Percentiles rank a stretch among this genome's conserved stretches.
Evolutionary conservation across 179 eudicot species (phyloP).

Genomic region (Sideroxylon spinosum): DNA sequence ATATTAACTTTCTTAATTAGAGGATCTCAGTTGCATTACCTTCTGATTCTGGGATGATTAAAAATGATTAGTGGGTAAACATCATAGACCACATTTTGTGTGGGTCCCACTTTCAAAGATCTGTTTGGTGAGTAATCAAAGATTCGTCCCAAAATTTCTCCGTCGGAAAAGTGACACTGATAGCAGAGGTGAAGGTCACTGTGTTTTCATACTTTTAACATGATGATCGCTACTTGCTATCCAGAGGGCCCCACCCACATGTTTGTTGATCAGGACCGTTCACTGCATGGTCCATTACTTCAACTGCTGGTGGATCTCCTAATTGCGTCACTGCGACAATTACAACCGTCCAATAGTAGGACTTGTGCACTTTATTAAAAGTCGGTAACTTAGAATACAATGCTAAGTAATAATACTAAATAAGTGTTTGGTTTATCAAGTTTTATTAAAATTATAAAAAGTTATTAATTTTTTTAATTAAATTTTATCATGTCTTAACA

Average conservation of each 20-base stretch:
- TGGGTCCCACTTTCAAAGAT: conserved; percentile 14
- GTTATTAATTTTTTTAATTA: too few relatives aligned
- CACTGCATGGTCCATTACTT: conserved; percentile 29
- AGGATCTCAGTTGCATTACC: conserved; percentile 13
- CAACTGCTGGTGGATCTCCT: conserved; percentile 26
- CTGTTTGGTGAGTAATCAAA: conserved; percentile 31
- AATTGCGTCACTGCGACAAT: not conserved
- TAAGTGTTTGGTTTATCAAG: too few relatives aligned
- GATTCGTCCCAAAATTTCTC: conserved; percentile 7
- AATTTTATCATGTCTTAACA: too few relatives aligned
- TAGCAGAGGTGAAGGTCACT: conserved; percentile 17
- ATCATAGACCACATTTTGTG: not conserved
- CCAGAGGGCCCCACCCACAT: conserved; percentile 15
- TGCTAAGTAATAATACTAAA: not conserved
- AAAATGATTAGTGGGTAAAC: not conserved
- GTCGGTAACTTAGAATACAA: not conserved
- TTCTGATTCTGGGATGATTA: not conserved
- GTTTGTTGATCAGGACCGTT: conserved; percentile 21
- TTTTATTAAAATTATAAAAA: too few relatives aligned
- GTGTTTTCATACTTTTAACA: not conserved
- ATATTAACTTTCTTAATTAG: conserved; percentile 7
- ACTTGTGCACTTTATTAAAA: not conserved
- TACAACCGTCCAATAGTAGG: conserved; percentile 7
- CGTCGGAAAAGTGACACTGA: conserved; percentile 13
- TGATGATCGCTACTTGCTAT: too few relatives aligned